Base-by-base conservation (phyloP, 1,284 basidiomycete species). In the Ceratobasidium sp. region DNA sequence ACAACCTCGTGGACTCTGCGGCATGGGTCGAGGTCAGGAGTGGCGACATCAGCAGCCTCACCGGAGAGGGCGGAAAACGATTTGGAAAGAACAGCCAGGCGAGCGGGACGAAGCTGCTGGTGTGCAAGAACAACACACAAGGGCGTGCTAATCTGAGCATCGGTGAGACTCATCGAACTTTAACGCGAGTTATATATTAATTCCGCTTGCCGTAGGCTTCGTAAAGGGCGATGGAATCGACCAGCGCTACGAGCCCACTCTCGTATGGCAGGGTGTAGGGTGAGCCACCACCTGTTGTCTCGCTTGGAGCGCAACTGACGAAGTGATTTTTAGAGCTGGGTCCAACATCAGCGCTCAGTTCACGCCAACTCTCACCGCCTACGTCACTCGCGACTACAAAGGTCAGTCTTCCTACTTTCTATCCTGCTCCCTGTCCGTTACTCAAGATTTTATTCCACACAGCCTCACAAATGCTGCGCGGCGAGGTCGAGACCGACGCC, bases 331-430 rank as follows among this genome's bases (percentile, higher is more conserved):
- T n/a, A 69, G 64, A 46, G 54, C 67, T 44, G 58, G 47, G 55
- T 70, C 67, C 13, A 70, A 70, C 32, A 38, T 70, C 16, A 70
- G 52, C 21, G 66, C 66, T n/a, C 54, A 57, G 35, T 70, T 70
- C 21, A 70, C 67, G 2, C 67, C 67, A 11, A 30, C 30, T n/a
- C 55, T 70, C 18, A 57, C 54, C 5, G 67, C 67, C 9, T 70
- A 59, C 23, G 64, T 67, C 6, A 70, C 67, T 30, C 41, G 67
- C 41, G 67, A 70, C 1, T 58, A 70, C 26, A 44, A 70, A 21
- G 64, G 64, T 67, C 23, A 38, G 52, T 21, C 5, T 7, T 32
- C 7, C 9, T 23, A n/a, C 13, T 8, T n/a, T n/a, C 3, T 55
- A 14, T 0, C 7, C 2, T 18, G 14, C 14, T 18, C 28, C 28